Percentiles rank a stretch among this genome's conserved stretches.
phyloP scores from a whole-genome alignment of 148 eudicot species.

The Amaranthus hypochondriacus region DNA sequence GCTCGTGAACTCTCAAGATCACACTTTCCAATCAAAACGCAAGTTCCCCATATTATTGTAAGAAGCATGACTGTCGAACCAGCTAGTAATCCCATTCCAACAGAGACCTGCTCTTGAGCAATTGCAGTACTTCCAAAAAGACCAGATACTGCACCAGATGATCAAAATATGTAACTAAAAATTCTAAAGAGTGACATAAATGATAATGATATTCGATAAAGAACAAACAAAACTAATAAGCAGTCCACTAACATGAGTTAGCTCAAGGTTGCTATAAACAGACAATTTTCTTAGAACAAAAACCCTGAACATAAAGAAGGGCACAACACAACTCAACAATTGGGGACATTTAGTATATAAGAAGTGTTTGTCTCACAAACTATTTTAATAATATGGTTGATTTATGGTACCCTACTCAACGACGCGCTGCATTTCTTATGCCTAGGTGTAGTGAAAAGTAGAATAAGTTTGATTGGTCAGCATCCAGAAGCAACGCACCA shows the following conservation, averaged over 20 bases:
- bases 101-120: slow-evolving; percentile 90
- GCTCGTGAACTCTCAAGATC: slow-evolving; percentile 52
- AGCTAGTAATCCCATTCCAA: slow-evolving; percentile 94
- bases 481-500: no score
- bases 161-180: neutral
- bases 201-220: neutral
- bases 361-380: no score
- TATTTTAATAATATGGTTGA: no score
- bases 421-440: no score
- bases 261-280: neutral
- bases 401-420: no score
- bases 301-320: neutral
- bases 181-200: neutral
- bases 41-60: slow-evolving; percentile 84
- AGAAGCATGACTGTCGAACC: slow-evolving; percentile 96
- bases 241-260: neutral
- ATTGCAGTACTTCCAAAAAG: slow-evolving; percentile 64
- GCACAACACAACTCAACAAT: neutral
- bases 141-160: slow-evolving; percentile 62
- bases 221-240: neutral
- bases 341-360: neutral
- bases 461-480: no score
- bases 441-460: no score
- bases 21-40: slow-evolving; percentile 80
- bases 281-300: neutral